Evolutionary conservation across 148 eudicot species (phyloP).

Genomic region (Gaultheria prostrata): DNA sequence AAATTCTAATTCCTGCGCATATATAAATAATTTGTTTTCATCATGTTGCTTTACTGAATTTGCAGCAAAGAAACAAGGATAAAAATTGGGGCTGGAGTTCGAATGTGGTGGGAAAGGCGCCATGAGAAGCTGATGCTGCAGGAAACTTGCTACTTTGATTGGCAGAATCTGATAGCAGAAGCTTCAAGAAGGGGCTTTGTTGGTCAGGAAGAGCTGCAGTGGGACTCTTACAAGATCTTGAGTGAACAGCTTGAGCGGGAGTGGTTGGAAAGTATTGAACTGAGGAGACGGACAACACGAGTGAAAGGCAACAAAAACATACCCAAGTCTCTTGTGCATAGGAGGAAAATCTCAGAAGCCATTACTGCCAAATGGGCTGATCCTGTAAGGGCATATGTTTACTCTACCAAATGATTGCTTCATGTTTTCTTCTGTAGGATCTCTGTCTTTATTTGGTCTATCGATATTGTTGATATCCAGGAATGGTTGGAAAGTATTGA

Average conservation of each 20-base stretch:
- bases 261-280: constrained; percentile 67
- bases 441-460: no score
- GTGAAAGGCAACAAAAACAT: constrained; percentile 63
- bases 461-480: not conserved
- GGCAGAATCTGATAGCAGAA: constrained; percentile 79
- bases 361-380: constrained; percentile 96
- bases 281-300: constrained; percentile 40
- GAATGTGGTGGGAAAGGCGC: constrained; percentile 76
- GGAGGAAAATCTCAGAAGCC: constrained; percentile 77
- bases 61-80: constrained; percentile 74
- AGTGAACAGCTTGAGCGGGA: constrained; percentile 56
- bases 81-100: constrained; percentile 73
- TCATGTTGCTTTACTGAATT: constrained; percentile 4
- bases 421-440: no score
- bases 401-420: not conserved
- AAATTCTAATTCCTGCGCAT: not conserved
- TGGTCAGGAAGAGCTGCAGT: constrained; percentile 71
- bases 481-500: constrained; percentile 75
- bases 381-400: constrained; percentile 55
- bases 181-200: constrained; percentile 62
- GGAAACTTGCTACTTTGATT: constrained; percentile 65
- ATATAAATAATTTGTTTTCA: not conserved
- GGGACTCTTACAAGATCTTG: constrained; percentile 76
- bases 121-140: constrained; percentile 57
- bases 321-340: constrained; percentile 78